Conservation (phyloP, 1,284 basidiomycete species). For the Singerocomus inundabilis region DNA sequence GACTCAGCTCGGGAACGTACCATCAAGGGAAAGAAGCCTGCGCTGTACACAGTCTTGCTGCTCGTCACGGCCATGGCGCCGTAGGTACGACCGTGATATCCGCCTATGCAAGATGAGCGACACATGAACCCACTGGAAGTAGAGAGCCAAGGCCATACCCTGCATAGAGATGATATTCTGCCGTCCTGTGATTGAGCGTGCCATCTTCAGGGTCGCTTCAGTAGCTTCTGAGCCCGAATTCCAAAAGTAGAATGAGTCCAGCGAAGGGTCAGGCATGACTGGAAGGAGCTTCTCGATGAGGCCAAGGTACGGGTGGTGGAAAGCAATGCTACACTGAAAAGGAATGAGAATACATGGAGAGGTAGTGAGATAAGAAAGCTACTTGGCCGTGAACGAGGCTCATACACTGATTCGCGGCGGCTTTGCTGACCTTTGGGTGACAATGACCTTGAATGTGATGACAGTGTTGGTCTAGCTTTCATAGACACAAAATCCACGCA, state of each 20-base stretch:
- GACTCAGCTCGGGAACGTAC: constrained; percentile 40
- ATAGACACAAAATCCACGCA: constrained; percentile 8
- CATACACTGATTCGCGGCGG: constrained; percentile 84
- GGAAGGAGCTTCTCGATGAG: constrained; percentile 79
- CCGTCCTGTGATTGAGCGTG: constrained; percentile 70
- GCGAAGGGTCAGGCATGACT: constrained; percentile 80
- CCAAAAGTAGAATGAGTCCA: constrained; percentile 96
- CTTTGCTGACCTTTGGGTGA: constrained; percentile 82
- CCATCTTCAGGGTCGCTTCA: constrained; percentile 82
- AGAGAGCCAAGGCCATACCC: constrained; percentile 39
- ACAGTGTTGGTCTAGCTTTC: constrained; percentile 1
- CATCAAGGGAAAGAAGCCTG: constrained; percentile 80
- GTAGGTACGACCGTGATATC: constrained; percentile 84
- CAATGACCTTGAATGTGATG: constrained; percentile 65
- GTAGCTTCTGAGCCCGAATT: constrained; percentile 93
- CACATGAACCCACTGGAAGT: background rate
- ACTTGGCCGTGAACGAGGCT: constrained; percentile 80
- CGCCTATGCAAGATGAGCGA: constrained; percentile 44
- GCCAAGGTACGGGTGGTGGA: constrained; percentile 72
- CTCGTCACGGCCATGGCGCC: constrained; percentile 87
- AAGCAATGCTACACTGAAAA: constrained; percentile 72
- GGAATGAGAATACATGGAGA: constrained; percentile 1
- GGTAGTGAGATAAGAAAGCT: constrained; percentile 2
- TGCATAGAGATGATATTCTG: constrained; percentile 93
- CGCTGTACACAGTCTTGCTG: constrained; percentile 89